These are phyloP conservation scores for Hypoxylon sp. DNA, from an alignment of 2,329 filamentous ascomycete genomes.

Conservation along the genomic window DNA sequence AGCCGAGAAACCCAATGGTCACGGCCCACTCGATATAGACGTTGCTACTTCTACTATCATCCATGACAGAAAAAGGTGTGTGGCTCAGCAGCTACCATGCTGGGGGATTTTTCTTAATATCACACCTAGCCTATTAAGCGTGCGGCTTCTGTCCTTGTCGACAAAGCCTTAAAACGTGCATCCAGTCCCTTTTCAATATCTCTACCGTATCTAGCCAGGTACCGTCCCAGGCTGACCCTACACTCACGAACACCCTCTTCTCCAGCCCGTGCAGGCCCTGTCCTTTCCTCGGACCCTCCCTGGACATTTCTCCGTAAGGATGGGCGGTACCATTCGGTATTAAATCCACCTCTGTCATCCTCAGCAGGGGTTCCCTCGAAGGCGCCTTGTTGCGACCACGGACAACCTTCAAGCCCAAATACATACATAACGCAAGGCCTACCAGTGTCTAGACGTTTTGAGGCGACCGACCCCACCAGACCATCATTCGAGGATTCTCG, in stretches of 20 bases:
- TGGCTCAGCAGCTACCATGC: constrained; percentile 59
- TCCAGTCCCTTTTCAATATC: constrained; percentile 57
- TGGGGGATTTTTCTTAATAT: constrained; percentile 51
- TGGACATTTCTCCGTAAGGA: constrained; percentile 64
- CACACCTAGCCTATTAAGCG: constrained; percentile 52
- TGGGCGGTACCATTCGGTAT: constrained; percentile 61
- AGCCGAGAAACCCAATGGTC: constrained; percentile 62
- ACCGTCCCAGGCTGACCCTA: constrained; percentile 56
- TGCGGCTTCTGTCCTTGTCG: constrained; percentile 56
- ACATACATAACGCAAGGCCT: constrained; percentile 59
- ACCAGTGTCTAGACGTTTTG: constrained; percentile 58
- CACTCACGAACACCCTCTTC: constrained; percentile 51
- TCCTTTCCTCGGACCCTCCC: constrained; percentile 60
- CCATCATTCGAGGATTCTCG: constrained; percentile 57
- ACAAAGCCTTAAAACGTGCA: constrained; percentile 55
- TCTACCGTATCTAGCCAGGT: constrained; percentile 59
- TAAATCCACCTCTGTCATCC: constrained; percentile 64
- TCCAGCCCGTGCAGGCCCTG: constrained; percentile 60
- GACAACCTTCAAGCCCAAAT: constrained; percentile 58
- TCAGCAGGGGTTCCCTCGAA: constrained; percentile 59
- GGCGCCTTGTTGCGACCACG: constrained; percentile 59
- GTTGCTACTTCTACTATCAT: constrained; percentile 54
- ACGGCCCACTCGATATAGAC: constrained; percentile 57
- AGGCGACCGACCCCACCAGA: constrained; percentile 60
- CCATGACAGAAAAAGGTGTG: constrained; percentile 54